Evolutionary conservation across 306 rosid species (phyloP).

Genomic region (Corylus americana): DNA sequence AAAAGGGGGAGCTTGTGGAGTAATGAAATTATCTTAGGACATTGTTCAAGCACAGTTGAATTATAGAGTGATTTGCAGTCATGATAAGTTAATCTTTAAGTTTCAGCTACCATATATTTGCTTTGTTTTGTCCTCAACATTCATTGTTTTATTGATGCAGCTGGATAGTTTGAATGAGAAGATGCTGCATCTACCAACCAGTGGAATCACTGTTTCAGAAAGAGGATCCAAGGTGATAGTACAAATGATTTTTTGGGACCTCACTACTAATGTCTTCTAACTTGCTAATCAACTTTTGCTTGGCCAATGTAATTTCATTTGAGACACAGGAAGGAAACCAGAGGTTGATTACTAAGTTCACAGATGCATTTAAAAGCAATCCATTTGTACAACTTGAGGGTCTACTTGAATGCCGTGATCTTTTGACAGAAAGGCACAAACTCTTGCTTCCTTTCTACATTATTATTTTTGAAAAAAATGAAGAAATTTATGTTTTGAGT

Average conservation of each 20-base stretch:
- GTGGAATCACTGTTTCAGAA: conserved; percentile 25
- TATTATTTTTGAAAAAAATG: conserved; percentile 1
- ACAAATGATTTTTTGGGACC: conserved; percentile 11
- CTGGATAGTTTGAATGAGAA: conserved; percentile 82
- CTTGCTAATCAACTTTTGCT: conserved; percentile 22
- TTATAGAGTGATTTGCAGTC: neutral
- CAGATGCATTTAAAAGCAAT: conserved; percentile 29
- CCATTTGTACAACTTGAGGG: conserved; percentile 57
- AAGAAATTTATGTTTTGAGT: conserved; percentile 9
- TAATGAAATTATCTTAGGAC: neutral
- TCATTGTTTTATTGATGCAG: conserved; percentile 47
- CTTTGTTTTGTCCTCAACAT: conserved; percentile 22
- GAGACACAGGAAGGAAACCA: conserved; percentile 45
- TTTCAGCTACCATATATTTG: neutral
- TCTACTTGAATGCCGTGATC: conserved; percentile 53
- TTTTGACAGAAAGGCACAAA: conserved; percentile 64
- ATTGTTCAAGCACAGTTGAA: neutral
- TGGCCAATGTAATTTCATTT: conserved; percentile 18
- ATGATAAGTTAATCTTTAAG: neutral
- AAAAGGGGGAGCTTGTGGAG: neutral
- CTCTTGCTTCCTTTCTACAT: conserved; percentile 19
- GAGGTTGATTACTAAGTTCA: conserved; percentile 36
- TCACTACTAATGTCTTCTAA: conserved; percentile 13
- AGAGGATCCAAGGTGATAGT: conserved; percentile 48
- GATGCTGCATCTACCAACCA: conserved; percentile 29